A percentile compares a stretch with the other conserved stretches of the same genome.
phyloP scores from a whole-genome alignment of 768 basidiomycete species.

The Cystofilobasidium bisporidii region DNA sequence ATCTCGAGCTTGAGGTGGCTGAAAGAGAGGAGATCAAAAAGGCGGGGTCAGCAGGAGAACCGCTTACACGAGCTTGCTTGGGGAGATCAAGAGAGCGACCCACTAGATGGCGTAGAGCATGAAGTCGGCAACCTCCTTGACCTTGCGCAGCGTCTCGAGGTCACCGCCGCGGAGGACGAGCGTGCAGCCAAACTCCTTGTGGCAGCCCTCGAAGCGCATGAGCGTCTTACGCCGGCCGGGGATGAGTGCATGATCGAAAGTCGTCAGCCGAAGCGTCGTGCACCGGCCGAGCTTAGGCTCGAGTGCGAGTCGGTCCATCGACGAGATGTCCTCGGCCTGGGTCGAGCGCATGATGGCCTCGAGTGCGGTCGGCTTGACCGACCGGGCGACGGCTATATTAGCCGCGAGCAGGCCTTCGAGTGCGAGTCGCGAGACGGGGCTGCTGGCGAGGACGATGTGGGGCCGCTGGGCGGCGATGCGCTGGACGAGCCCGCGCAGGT shows the following conservation, averaged over 20 bases:
- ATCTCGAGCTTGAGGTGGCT: constrained; percentile 26
- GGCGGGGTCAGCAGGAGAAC: background rate
- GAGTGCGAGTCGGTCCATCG: constrained; percentile 83
- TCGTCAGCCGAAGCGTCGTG: constrained; percentile 72
- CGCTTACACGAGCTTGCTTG: background rate
- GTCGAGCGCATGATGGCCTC: constrained; percentile 86
- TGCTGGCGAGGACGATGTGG: constrained; percentile 83
- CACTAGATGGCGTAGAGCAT: constrained; percentile 81
- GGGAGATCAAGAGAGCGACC: constrained; percentile 37
- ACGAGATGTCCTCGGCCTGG: constrained; percentile 86
- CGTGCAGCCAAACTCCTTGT: constrained; percentile 84
- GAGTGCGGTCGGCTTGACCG: constrained; percentile 79
- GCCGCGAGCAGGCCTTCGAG: constrained; percentile 74
- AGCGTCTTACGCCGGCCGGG: constrained; percentile 91
- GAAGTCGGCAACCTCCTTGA: constrained; percentile 89
- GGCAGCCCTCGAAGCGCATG: constrained; percentile 97
- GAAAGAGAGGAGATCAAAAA: background rate
- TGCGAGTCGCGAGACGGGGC: constrained; percentile 80
- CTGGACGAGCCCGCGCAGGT: constrained; percentile 72
- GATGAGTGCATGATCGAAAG: constrained; percentile 86
- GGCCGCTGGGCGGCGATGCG: constrained; percentile 86
- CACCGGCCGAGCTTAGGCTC: constrained; percentile 87
- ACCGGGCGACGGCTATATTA: constrained; percentile 79
- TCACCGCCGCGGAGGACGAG: constrained; percentile 82
- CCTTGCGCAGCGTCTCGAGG: constrained; percentile 62